A percentile compares a stretch with the other conserved stretches of the same genome.
These are phyloP conservation scores for Penicillium nordicum DNA, from an alignment of 2,329 filamentous ascomycete genomes.

Conservation along the genomic window DNA sequence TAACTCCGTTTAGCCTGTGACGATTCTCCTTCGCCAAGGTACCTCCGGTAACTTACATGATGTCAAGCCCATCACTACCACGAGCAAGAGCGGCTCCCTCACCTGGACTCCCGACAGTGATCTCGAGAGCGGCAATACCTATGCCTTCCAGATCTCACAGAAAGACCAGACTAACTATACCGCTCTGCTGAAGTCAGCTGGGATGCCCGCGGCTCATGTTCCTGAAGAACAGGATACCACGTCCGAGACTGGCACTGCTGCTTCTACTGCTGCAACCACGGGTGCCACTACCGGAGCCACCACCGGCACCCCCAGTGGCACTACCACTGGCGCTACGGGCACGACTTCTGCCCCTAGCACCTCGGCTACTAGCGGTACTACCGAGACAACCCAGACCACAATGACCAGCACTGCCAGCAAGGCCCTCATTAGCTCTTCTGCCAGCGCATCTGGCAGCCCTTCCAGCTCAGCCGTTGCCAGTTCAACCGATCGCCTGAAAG, in stretches of 20 bases:
- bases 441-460: conserved; percentile 9
- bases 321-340: not conserved
- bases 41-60: conserved; percentile 49
- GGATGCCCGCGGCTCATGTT: conserved; percentile 16
- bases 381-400: conserved; percentile 15
- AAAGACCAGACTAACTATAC: conserved; percentile 54
- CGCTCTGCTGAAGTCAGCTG: conserved; percentile 48
- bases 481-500: conserved; percentile 12
- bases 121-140: conserved; percentile 48
- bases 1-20: conserved; percentile 46
- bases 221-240: conserved; percentile 6
- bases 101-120: conserved; percentile 49
- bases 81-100: conserved; percentile 47
- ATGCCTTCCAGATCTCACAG: conserved; percentile 59
- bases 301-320: not conserved
- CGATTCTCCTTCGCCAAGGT: conserved; percentile 56
- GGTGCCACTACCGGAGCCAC: not conserved
- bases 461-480: conserved; percentile 22
- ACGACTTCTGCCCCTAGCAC: conserved; percentile 7
- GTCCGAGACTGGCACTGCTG: not conserved
- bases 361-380: not conserved
- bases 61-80: conserved; percentile 47
- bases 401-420: conserved; percentile 60
- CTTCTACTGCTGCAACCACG: not conserved
- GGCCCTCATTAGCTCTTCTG: conserved; percentile 40